A percentile compares a stretch with the other conserved stretches of the same genome.
Evolutionary conservation across 768 basidiomycete genomes (phyloP).

Genomic region (Crassisporium funariophilum): DNA sequence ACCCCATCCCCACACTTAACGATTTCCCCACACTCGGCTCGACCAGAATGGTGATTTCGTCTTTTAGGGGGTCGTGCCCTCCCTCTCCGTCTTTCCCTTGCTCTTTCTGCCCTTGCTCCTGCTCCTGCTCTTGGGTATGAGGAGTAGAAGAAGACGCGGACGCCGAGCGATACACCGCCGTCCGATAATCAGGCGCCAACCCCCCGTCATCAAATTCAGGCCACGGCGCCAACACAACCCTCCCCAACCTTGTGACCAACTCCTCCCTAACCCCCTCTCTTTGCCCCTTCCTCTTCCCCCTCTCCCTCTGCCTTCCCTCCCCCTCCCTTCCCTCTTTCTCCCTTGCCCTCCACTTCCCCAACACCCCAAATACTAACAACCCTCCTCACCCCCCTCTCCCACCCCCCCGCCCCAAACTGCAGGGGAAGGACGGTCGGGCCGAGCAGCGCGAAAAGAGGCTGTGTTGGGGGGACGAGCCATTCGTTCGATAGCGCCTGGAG

Average conservation of each 20-base stretch:
- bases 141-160: background rate
- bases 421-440: conserved; percentile 26
- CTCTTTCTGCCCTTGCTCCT: conserved; percentile 8
- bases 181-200: conserved; percentile 13
- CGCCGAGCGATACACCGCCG: conserved; percentile 5
- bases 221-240: conserved; percentile 62
- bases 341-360: conserved; percentile 6
- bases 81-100: conserved; percentile 6
- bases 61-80: conserved; percentile 44
- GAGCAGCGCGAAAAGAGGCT: conserved; percentile 23
- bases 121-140: background rate
- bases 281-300: conserved; percentile 35
- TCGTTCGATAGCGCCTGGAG: conserved; percentile 9
- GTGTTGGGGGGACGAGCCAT: conserved; percentile 16
- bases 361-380: conserved; percentile 31
- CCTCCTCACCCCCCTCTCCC: conserved; percentile 58
- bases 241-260: conserved; percentile 47
- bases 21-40: conserved; percentile 41
- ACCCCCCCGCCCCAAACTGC: conserved; percentile 29
- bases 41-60: conserved; percentile 57
- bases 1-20: conserved; percentile 52
- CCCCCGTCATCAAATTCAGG: conserved; percentile 34
- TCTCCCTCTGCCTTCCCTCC: conserved; percentile 43
- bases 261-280: conserved; percentile 47
- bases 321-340: conserved; percentile 3